A percentile compares a stretch with the other conserved stretches of the same genome.
These are phyloP conservation scores for Saccharata proteae DNA, from an alignment of 2,329 filamentous ascomycete genomes.

Conservation along the genomic window DNA sequence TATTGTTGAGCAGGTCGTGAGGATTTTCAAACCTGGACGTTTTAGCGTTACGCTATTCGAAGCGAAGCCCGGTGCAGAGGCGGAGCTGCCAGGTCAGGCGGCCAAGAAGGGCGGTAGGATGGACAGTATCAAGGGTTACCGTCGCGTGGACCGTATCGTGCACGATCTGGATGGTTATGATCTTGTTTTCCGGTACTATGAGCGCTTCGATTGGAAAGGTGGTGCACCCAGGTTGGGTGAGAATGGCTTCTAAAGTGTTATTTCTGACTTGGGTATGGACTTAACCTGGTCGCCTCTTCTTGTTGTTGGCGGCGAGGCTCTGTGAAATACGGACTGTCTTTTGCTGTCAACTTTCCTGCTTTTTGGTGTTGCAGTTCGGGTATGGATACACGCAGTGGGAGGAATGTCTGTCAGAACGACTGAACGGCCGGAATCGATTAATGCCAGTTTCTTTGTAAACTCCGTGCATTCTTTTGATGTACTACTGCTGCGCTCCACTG, in stretches of 20 bases:
- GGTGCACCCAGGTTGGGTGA: conserved; percentile 52
- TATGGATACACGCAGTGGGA: too few relatives aligned
- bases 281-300: too few relatives aligned
- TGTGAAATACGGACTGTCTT: too few relatives aligned
- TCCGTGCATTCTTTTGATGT: too few relatives aligned
- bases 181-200: conserved; percentile 91
- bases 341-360: too few relatives aligned
- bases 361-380: too few relatives aligned
- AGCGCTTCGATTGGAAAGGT: conserved; percentile 70
- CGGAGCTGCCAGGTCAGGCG: conserved; percentile 25
- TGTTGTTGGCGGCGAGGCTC: too few relatives aligned
- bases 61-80: conserved; percentile 49
- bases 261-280: too few relatives aligned
- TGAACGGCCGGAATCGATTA: too few relatives aligned
- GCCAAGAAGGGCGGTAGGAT: conserved; percentile 41
- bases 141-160: conserved; percentile 83
- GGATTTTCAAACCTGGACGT: conserved; percentile 93
- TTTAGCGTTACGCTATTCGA: conserved; percentile 97
- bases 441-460: too few relatives aligned
- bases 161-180: conserved; percentile 97
- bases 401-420: too few relatives aligned
- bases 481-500: too few relatives aligned
- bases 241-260: conserved; percentile 14
- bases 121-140: conserved; percentile 76
- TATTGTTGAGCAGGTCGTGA: conserved; percentile 84